Evolutionary conservation across 139 green algal species (phyloP), one percentile per base, ranked within the genome.

Genomic region (Asterochloris erici): DNA sequence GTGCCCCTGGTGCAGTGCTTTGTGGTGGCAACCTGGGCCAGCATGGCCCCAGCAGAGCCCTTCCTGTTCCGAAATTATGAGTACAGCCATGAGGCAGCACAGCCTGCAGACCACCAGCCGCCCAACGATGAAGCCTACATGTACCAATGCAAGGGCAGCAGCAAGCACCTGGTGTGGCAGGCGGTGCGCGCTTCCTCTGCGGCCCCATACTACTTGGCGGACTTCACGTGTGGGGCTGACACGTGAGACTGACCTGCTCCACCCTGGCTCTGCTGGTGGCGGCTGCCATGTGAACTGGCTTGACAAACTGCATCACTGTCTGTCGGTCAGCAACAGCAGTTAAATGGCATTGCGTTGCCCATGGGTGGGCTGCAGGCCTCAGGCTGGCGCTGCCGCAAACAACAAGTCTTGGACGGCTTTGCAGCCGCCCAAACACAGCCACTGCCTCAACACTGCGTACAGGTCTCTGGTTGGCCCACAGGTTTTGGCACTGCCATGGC

Each of bases 41-140:
- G 85, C 78, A 81, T 93, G 70, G 88, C 86, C 14, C 96, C 96
- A 1, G 93, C 94, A 4, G 81, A 82, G 0, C 95, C 95, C 74
- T 98, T 93, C 80, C 79, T 98, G 28, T 99, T 99, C 89, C 85
- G 94, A 27, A 97, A 95, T 86, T 98, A 97, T 82, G 88, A 98
- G 87, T 88, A 93, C 83, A 86, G 89, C 0, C 79, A 79, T 0
- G 83, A 74, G 21, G 61, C 63, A n/a, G 29, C 68, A 15, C 77
- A 62, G 14, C 63, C 77, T 14, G 9, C 61, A 26, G 63, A 38
- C 9, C n/a, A n/a, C 9, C 60, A 61, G 11, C 76, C 76, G 9
- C 6, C 76, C 61, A 80, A 80, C 14, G 66, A 47, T 10, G 88
- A 86, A 1, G 88, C 86, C 76, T 70, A 62, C 76, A 26, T 81